phyloP scores from a whole-genome alignment of 169 alveolate genomes.

The Eimeria necatrix region DNA sequence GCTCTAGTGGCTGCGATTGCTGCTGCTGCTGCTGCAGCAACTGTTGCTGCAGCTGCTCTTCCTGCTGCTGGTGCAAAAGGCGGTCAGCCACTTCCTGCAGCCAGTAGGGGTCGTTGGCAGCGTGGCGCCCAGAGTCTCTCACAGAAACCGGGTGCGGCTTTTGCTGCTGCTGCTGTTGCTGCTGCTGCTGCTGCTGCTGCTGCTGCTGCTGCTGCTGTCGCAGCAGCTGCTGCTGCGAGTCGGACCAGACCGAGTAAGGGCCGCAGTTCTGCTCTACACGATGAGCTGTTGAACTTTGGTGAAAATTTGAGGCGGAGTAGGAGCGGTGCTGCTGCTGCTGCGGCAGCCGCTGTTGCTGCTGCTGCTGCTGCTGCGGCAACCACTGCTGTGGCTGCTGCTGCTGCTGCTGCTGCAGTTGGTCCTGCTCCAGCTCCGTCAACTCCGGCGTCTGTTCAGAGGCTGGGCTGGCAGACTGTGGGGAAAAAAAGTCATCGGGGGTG shows the following conservation, averaged over 20 bases:
- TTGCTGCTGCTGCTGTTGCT: background rate
- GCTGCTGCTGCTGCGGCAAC: too few relatives aligned
- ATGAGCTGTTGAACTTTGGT: too few relatives aligned
- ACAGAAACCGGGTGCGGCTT: background rate
- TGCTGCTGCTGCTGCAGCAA: background rate
- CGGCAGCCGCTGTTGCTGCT: too few relatives aligned
- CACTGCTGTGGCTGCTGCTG: constrained; percentile 7
- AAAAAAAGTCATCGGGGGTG: constrained; percentile 7
- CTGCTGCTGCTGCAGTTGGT: constrained; percentile 4
- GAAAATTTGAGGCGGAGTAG: background rate
- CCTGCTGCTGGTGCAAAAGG: constrained; percentile 1
- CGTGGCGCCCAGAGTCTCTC: background rate
- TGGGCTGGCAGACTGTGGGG: background rate
- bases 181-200: background rate
- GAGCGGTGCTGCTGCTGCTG: too few relatives aligned
- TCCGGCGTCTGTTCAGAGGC: background rate
- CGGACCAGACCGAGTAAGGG: too few relatives aligned
- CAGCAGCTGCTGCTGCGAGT: background rate
- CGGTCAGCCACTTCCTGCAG: constrained; percentile 21
- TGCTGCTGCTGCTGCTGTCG: background rate
- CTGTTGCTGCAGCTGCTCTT: background rate
- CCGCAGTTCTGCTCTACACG: background rate
- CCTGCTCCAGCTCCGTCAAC: background rate
- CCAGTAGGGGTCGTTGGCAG: background rate
- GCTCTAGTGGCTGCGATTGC: too few relatives aligned